phyloP scores from a whole-genome alignment of 495 filamentous ascomycete genomes.

The Talaromyces proteolyticus region DNA sequence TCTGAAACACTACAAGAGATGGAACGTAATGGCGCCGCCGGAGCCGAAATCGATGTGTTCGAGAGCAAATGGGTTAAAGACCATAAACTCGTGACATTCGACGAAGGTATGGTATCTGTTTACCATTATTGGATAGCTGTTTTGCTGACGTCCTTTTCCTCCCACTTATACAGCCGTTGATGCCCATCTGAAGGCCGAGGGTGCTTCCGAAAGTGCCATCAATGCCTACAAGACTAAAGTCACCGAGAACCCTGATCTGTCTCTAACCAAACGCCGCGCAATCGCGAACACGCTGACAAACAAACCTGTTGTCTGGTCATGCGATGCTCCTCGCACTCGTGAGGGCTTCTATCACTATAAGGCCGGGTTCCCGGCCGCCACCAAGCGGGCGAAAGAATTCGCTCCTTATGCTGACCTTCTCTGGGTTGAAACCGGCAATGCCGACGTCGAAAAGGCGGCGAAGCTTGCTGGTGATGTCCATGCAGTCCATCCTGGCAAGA shows the following conservation, averaged over 20 bases:
- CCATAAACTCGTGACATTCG: slow-evolving; percentile 83
- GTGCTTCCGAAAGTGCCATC: slow-evolving; percentile 53
- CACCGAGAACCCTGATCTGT: slow-evolving; percentile 59
- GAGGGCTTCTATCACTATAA: slow-evolving; percentile 97
- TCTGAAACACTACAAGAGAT: slow-evolving; percentile 87
- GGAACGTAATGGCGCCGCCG: slow-evolving; percentile 71
- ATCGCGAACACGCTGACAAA: slow-evolving; percentile 62
- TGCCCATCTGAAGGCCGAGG: slow-evolving; percentile 60
- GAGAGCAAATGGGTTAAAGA: slow-evolving; percentile 88
- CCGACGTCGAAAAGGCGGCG: slow-evolving; percentile 67
- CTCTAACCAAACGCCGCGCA: slow-evolving; percentile 67
- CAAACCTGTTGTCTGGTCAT: slow-evolving; percentile 70
- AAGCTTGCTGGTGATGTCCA: slow-evolving; percentile 73
- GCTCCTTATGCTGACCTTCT: slow-evolving; percentile 91
- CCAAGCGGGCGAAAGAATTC: slow-evolving; percentile 86
- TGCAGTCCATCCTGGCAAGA: slow-evolving; percentile 61
- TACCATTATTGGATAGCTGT: too few species aligned
- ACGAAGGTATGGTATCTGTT: slow-evolving; percentile 62
- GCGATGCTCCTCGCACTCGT: slow-evolving; percentile 87
- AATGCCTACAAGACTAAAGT: slow-evolving; percentile 58
- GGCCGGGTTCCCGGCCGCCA: slow-evolving; percentile 81
- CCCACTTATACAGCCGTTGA: slow-evolving; percentile 58
- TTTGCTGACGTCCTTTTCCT: too few species aligned
- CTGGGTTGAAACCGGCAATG: slow-evolving; percentile 94
- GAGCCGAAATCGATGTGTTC: slow-evolving; percentile 74